Evolutionary conservation across 2,329 filamentous ascomycete genomes (phyloP).

Genomic region (Paecilomyces fulvus): DNA sequence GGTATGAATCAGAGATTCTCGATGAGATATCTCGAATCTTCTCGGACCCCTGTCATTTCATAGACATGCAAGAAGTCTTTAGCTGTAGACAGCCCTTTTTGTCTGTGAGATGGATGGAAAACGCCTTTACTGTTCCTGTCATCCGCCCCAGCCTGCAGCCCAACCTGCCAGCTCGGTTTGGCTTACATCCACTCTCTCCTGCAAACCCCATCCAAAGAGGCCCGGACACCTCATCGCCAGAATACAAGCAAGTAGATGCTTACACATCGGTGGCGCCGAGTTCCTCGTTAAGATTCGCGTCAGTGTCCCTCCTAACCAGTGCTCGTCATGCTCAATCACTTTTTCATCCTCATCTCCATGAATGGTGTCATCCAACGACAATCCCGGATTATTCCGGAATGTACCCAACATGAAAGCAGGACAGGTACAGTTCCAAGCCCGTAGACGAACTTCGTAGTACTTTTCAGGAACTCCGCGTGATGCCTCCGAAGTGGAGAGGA

Average conservation of each 20-base stretch:
- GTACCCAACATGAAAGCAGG: constrained; percentile 70
- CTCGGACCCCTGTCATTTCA: too few relatives aligned
- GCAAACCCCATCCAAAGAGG: constrained; percentile 50
- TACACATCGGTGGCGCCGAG: constrained; percentile 52
- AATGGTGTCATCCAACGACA: constrained; percentile 3
- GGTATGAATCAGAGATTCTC: too few relatives aligned
- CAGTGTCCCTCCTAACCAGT: constrained; percentile 31
- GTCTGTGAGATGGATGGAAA: too few relatives aligned
- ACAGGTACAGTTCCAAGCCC: constrained; percentile 83
- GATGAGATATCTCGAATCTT: too few relatives aligned
- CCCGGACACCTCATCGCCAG: constrained; percentile 57
- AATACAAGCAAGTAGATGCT: constrained; percentile 80
- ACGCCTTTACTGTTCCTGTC: constrained; percentile 5
- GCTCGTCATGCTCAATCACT: constrained; percentile 7
- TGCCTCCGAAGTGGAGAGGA: constrained; percentile 48
- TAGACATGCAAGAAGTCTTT: too few relatives aligned
- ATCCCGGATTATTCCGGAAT: constrained; percentile 42
- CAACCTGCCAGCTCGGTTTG: constrained; percentile 67
- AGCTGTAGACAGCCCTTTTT: too few relatives aligned
- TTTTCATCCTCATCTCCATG: constrained; percentile 9
- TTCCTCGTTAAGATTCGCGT: constrained; percentile 11
- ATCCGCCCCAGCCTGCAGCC: constrained; percentile 41
- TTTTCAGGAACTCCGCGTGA: constrained; percentile 17
- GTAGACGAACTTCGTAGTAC: constrained; percentile 62
- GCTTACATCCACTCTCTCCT: constrained; percentile 43